Conservation (phyloP, 495 filamentous ascomycete genomes). For the Penicillium cinerascens region DNA sequence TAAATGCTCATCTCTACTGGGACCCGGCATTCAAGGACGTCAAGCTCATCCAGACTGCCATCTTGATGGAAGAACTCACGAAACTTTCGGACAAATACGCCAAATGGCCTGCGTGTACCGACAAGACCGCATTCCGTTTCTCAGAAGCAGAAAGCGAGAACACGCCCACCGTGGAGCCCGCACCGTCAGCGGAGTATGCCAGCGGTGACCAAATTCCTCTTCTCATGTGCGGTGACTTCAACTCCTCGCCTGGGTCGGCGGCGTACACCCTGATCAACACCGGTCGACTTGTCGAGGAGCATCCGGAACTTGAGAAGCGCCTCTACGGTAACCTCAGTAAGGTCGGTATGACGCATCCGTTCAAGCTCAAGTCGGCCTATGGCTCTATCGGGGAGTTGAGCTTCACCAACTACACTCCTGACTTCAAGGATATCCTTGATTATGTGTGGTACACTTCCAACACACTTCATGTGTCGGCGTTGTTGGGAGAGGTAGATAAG, state of each 20-base stretch:
- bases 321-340: slow-evolving; percentile 88
- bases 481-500: slow-evolving; percentile 88
- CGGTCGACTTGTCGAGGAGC: slow-evolving; percentile 66
- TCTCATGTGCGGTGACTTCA: slow-evolving; percentile 92
- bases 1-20: slow-evolving; percentile 93
- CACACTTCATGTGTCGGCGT: slow-evolving; percentile 75
- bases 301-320: slow-evolving; percentile 68
- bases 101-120: slow-evolving; percentile 67
- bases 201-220: slow-evolving; percentile 84
- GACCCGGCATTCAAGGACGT: slow-evolving; percentile 87
- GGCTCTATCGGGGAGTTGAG: slow-evolving; percentile 69
- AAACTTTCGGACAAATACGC: slow-evolving; percentile 80
- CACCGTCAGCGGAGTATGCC: slow-evolving; percentile 73
- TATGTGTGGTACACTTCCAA: slow-evolving; percentile 98
- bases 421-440: slow-evolving; percentile 86
- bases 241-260: slow-evolving; percentile 76
- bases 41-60: slow-evolving; percentile 90
- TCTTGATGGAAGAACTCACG: slow-evolving; percentile 84
- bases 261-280: slow-evolving; percentile 84
- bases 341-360: slow-evolving; percentile 89
- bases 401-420: slow-evolving; percentile 95
- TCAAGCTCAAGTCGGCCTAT: slow-evolving; percentile 88
- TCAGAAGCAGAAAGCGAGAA: slow-evolving; percentile 56
- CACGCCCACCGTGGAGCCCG: slow-evolving; percentile 49
- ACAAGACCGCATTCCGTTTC: slow-evolving; percentile 72